Conservation (phyloP, 2,329 filamentous ascomycete species). For the Colletotrichum cereale region DNA sequence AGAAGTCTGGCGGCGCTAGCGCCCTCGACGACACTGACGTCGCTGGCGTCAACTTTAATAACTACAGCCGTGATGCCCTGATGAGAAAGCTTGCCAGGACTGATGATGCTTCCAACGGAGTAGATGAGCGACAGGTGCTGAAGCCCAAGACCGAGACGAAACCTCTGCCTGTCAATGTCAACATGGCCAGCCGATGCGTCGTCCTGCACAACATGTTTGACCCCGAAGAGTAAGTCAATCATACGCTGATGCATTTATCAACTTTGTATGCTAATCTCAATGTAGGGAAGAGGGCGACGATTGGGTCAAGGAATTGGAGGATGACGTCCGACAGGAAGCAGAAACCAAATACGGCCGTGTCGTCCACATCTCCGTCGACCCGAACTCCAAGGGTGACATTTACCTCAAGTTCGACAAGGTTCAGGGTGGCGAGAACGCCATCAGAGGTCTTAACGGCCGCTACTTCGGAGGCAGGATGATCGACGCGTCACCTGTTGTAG, state of each 20-base stretch:
- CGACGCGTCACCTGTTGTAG: slow-evolving; percentile 94
- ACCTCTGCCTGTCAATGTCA: slow-evolving; percentile 85
- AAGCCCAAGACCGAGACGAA: slow-evolving; percentile 86
- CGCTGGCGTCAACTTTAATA: slow-evolving; percentile 98
- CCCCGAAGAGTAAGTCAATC: slow-evolving; percentile 80
- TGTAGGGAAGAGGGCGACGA: slow-evolving; percentile 83
- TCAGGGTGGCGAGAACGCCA: slow-evolving; percentile 94
- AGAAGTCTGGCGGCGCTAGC: slow-evolving; percentile 91
- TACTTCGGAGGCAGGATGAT: slow-evolving; percentile 96
- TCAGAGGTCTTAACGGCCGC: slow-evolving; percentile 96
- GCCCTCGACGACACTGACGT: slow-evolving; percentile 98
- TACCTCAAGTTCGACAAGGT: slow-evolving; percentile 99
- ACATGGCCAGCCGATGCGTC: slow-evolving; percentile 93
- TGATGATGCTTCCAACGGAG: slow-evolving; percentile 79
- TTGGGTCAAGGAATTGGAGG: slow-evolving; percentile 95
- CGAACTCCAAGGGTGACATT: slow-evolving; percentile 94
- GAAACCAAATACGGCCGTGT: slow-evolving; percentile 97
- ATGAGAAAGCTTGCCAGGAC: slow-evolving; percentile 98
- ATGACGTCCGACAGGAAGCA: slow-evolving; percentile 93
- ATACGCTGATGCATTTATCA: not conserved
- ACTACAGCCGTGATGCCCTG: slow-evolving; percentile 97
- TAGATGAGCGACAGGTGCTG: slow-evolving; percentile 77
- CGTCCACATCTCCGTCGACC: slow-evolving; percentile 95
- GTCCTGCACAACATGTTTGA: slow-evolving; percentile 97
- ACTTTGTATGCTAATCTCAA: slow-evolving; percentile 49